phyloP scores from a whole-genome alignment of 2,329 filamentous ascomycete species.

The Diaporthe sp. region DNA sequence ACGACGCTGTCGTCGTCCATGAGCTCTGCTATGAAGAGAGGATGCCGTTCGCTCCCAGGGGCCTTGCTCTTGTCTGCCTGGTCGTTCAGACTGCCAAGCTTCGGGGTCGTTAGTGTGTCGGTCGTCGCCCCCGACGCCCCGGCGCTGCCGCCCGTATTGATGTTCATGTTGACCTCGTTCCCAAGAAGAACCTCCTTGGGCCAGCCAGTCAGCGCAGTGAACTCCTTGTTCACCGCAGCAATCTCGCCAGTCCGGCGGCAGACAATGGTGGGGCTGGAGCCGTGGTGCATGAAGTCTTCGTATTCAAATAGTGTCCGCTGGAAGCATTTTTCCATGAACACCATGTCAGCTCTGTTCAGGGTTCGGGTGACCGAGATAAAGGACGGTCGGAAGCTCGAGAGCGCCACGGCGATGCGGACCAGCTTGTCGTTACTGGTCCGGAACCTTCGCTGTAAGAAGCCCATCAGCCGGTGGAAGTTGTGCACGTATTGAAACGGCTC shows the following conservation, averaged over 20 bases:
- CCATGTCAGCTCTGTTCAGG: conserved; percentile 88
- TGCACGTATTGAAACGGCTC: conserved; percentile 92
- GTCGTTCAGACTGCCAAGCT: conserved; percentile 58
- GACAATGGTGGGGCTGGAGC: conserved; percentile 91
- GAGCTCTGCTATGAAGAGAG: conserved; percentile 92
- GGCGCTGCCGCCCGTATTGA: conserved; percentile 75
- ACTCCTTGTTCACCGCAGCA: conserved; percentile 96
- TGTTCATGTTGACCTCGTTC: conserved; percentile 88
- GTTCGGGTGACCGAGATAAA: conserved; percentile 94
- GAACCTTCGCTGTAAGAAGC: conserved; percentile 84
- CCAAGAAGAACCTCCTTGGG: conserved; percentile 90
- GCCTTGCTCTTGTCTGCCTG: conserved; percentile 55
- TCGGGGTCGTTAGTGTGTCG: conserved; percentile 65
- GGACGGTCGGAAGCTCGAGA: conserved; percentile 91
- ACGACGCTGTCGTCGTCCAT: conserved; percentile 94
- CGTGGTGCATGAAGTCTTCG: conserved; percentile 90
- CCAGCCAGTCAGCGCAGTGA: conserved; percentile 96
- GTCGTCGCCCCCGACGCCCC: conserved; percentile 56
- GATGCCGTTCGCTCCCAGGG: conserved; percentile 71
- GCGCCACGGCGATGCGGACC: conserved; percentile 85
- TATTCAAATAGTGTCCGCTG: conserved; percentile 94
- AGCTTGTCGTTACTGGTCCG: conserved; percentile 75
- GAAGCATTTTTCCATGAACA: conserved; percentile 98
- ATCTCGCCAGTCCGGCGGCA: conserved; percentile 94
- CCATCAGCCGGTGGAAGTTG: conserved; percentile 90